Evolutionary conservation across 768 basidiomycete genomes (phyloP), one percentile per base, ranked within the genome.

Genomic region (Russula dissimulans): DNA sequence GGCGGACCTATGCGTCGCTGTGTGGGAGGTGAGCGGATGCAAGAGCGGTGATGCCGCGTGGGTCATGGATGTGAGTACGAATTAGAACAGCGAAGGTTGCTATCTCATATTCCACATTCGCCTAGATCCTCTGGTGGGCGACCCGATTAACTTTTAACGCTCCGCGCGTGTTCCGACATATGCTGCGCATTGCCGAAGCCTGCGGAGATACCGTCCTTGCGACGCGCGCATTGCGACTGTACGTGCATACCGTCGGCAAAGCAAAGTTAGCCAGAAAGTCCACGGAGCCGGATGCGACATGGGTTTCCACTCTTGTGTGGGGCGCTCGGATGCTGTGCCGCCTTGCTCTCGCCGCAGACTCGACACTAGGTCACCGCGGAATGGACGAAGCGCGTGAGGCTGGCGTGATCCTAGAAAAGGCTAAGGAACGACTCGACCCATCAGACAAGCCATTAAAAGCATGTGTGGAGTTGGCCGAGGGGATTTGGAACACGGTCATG

Each of bases 121-220:
- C 48, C 38, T 70, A 90, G 89, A 81, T 92, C 22, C 79, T 97
- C 2, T 95, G 92, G 89, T 94, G 92, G 92, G 88, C 92, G 1
- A 94, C 92, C 9, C 84, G 87, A 22, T 80, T 94, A 22, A 98
- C 95, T 0, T 97, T 97, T 77, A 94, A 97, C 69, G 95, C 91
- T 0, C 87, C 87, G 61, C 82, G 85, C 9, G 75, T 97, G 8
- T 81, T 91, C 56, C 85, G 95, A 0, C 90, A 97, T 71, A 85
- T 97, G 78, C 83, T 84, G 32, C 83, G 87, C 1, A 72, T 95
- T 1, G 72, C 90, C 15, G 81, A 83, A 59, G 79, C 82, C 12
- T 77, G 80, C 0, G 83, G 82, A 9, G 85, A 86, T 64, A 72
- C 73, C 3, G 70, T 76, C 17, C 78, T 91, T 4, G 87, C 91